phyloP scores from a whole-genome alignment of 75 land plant species.

The Pseudotsuga menziesii region DNA sequence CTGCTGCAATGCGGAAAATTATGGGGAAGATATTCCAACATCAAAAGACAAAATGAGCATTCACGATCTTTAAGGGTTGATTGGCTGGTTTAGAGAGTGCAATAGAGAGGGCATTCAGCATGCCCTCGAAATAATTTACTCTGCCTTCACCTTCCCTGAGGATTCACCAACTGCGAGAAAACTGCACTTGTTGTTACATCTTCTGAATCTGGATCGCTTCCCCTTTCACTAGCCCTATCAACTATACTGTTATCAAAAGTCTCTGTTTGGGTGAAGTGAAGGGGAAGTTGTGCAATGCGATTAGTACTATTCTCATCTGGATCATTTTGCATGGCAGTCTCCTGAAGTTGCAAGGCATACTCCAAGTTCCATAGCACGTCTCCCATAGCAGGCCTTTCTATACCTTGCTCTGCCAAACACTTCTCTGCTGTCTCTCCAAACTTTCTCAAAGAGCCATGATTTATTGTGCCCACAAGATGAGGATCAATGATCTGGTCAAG shows the following conservation, averaged over 20 bases:
- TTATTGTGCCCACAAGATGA: constrained; percentile 34
- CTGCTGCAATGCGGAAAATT: background rate
- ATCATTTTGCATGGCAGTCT: constrained; percentile 11
- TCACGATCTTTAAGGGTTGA: background rate
- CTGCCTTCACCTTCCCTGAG: constrained; percentile 31
- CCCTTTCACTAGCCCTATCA: constrained; percentile 1
- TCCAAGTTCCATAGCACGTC: constrained; percentile 52
- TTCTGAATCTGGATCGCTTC: constrained; percentile 13
- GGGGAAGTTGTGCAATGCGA: constrained; percentile 9
- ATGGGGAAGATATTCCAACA: background rate
- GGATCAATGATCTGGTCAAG: constrained; percentile 64
- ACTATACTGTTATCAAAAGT: constrained; percentile 3
- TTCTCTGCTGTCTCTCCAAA: constrained; percentile 78
- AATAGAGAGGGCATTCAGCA: background rate
- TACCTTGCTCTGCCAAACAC: constrained; percentile 39
- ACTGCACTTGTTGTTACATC: constrained; percentile 36
- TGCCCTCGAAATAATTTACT: background rate
- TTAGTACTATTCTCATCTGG: constrained; percentile 13
- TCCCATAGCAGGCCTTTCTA: constrained; percentile 47
- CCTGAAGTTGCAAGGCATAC: constrained; percentile 43
- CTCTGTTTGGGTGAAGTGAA: background rate
- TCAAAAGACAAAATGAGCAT: background rate
- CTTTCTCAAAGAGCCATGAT: constrained; percentile 48
- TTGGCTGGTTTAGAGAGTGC: background rate
- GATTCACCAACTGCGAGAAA: constrained; percentile 47